phyloP scores from a whole-genome alignment of 2,329 filamentous ascomycete species.

The Aspergillus awamori region DNA sequence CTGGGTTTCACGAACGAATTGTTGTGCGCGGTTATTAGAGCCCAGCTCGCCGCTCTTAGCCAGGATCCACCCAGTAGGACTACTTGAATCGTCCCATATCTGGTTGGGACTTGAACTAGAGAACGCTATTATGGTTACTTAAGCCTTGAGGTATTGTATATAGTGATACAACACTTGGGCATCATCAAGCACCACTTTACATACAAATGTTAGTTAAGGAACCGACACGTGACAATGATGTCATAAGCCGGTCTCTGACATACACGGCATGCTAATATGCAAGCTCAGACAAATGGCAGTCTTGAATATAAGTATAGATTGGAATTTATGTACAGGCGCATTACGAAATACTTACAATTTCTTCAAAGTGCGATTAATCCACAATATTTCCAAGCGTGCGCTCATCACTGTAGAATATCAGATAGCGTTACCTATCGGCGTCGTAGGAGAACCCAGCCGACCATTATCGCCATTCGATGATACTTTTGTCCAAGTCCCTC shows the following conservation, averaged over 20 bases:
- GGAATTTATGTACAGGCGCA: neutral
- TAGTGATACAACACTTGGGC: too few species aligned
- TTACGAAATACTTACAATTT: neutral
- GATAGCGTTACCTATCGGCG: neutral
- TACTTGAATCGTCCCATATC: neutral
- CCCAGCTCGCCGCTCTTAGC: neutral
- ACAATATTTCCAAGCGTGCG: neutral
- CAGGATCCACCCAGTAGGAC: too few species aligned
- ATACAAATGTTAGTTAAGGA: neutral
- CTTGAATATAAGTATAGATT: too few species aligned
- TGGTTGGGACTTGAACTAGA: neutral
- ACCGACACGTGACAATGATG: neutral
- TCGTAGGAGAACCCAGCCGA: neutral
- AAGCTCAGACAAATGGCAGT: too few species aligned
- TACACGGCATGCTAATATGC: neutral
- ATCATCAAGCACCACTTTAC: too few species aligned
- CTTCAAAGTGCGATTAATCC: neutral
- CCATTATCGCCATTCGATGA: neutral
- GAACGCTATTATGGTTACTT: neutral
- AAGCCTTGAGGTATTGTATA: too few species aligned
- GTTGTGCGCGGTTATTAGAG: neutral
- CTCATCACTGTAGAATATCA: neutral
- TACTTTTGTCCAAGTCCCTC: conserved; percentile 33
- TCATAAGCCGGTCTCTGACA: neutral
- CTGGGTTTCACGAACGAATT: neutral